Evolutionary conservation across 352 stramenopile species (phyloP), one percentile per base, ranked within the genome.

Genomic region (Pythium aristosporum): DNA sequence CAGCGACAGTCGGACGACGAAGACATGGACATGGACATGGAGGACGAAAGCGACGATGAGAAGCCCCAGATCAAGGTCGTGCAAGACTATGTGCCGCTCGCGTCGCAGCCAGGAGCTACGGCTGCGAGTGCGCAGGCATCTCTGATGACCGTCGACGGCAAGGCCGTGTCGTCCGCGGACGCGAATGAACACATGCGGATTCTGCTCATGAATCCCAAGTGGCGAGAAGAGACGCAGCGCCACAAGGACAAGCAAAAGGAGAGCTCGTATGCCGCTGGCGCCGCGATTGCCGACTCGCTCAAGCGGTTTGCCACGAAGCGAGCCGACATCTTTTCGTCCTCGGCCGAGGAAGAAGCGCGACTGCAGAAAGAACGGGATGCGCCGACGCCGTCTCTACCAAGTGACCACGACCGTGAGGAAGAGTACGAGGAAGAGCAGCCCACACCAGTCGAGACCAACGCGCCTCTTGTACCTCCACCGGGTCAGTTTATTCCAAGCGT

Each of bases 161-260:
- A 98, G 62, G 89, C 85, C 10, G 77, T 99, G 5, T 80, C 77
- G 0, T 82, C 85, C 13, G 73, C 87, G 5, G 80, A 96, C 46
- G 86, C 97, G 36, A 96, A 98, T n/a, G 98, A 99, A 69, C 97
- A 99, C 76, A 98, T 99, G 97, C 91, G 98, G 13, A 99, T 99
- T 73, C 80, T 99, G 69, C 73, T 99, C 28, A 89, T 99, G 68
- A 98, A 99, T 74, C 97, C 97, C 2, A 99, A 98, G 68, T 99
- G 97, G 96, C 85, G 93, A 37, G 96, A 99, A 68, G 94, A 99
- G 85, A 89, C 86, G 13, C 88, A 96, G 63, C 87, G 96, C 39
- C 98, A 98, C 57, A 69, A 97, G 42, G 94, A 98, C 30, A 99
- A 99, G 72, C 96, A 99, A 61, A 98, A 98, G 43, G 94, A 99